phyloP scores from a whole-genome alignment of 2,329 filamentous ascomycete species.

The Elsinoe arachidis region DNA sequence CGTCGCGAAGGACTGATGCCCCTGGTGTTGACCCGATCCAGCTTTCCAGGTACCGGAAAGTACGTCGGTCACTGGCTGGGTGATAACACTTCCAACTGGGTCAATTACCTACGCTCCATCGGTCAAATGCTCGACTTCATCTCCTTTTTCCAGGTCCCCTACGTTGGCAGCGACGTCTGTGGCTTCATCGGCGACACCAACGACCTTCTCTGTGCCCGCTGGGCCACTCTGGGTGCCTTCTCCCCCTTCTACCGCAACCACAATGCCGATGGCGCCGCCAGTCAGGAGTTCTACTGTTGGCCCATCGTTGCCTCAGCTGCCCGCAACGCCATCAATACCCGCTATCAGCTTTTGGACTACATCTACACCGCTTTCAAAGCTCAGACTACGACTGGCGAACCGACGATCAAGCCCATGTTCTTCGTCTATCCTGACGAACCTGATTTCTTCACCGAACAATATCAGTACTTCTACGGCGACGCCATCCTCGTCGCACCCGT shows the following conservation, averaged over 20 bases:
- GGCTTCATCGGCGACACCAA: conserved; percentile 62
- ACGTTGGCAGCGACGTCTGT: conserved; percentile 57
- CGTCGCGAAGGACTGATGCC: conserved; percentile 58
- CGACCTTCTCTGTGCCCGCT: conserved; percentile 64
- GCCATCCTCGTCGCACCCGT: conserved; percentile 50
- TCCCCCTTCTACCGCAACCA: conserved; percentile 70
- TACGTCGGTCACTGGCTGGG: conserved; percentile 55
- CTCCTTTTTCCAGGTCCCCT: conserved; percentile 40
- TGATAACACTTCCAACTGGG: conserved; percentile 42
- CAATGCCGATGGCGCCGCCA: conserved; percentile 44
- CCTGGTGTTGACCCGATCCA: conserved; percentile 65
- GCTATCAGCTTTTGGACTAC: conserved; percentile 73
- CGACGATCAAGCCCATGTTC: conserved; percentile 61
- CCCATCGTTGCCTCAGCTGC: conserved; percentile 54
- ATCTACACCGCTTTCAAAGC: conserved; percentile 63
- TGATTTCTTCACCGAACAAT: conserved; percentile 43
- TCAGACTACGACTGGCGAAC: conserved; percentile 53
- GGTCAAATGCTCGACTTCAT: conserved; percentile 38
- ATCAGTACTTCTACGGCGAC: conserved; percentile 54
- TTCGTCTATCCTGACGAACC: conserved; percentile 57
- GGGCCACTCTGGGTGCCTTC: conserved; percentile 66
- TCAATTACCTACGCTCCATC: conserved; percentile 36
- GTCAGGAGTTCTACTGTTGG: conserved; percentile 69
- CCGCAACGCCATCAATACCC: conserved; percentile 57
- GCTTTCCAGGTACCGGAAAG: conserved; percentile 61